These are phyloP conservation scores for Staphylotrichum tortipilum DNA, from an alignment of 495 filamentous ascomycete genomes.

Conservation along the genomic window DNA sequence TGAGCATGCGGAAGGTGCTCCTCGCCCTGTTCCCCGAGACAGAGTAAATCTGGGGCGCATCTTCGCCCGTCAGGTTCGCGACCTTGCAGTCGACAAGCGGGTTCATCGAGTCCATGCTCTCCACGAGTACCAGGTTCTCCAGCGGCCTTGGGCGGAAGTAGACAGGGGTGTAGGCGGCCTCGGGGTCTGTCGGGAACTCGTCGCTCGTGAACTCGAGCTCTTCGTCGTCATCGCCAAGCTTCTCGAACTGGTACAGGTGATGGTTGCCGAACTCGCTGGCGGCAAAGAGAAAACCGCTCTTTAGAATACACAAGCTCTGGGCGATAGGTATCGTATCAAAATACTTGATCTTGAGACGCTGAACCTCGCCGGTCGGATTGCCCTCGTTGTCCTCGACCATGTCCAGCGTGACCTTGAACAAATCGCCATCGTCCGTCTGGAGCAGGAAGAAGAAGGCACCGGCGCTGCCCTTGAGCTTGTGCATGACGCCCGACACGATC, in stretches of 20 bases:
- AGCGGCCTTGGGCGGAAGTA: conserved; percentile 77
- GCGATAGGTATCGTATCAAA: conserved; percentile 93
- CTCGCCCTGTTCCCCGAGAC: conserved; percentile 80
- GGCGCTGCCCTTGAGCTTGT: conserved; percentile 76
- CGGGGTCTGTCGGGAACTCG: conserved; percentile 64
- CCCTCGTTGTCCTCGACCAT: conserved; percentile 76
- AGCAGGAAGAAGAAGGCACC: conserved; percentile 93
- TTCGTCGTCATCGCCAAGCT: conserved; percentile 92
- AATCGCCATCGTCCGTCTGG: conserved; percentile 90
- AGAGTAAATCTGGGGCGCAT: conserved; percentile 93
- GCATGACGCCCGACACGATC: conserved; percentile 87
- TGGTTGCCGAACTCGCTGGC: conserved; percentile 90
- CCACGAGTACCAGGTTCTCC: conserved; percentile 76
- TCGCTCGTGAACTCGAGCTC: conserved; percentile 81
- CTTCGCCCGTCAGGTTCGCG: conserved; percentile 78
- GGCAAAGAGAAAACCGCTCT: conserved; percentile 91
- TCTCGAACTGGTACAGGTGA: conserved; percentile 94
- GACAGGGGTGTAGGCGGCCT: conserved; percentile 57
- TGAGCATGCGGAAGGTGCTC: conserved; percentile 82
- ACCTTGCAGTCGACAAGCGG: conserved; percentile 86
- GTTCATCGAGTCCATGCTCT: conserved; percentile 82
- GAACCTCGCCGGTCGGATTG: conserved; percentile 70
- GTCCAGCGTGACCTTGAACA: conserved; percentile 93
- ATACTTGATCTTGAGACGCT: conserved; percentile 85
- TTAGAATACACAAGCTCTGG: conserved; percentile 78